Conservation (phyloP, 179 eudicot species). For the Heliamphora pulchella region DNA sequence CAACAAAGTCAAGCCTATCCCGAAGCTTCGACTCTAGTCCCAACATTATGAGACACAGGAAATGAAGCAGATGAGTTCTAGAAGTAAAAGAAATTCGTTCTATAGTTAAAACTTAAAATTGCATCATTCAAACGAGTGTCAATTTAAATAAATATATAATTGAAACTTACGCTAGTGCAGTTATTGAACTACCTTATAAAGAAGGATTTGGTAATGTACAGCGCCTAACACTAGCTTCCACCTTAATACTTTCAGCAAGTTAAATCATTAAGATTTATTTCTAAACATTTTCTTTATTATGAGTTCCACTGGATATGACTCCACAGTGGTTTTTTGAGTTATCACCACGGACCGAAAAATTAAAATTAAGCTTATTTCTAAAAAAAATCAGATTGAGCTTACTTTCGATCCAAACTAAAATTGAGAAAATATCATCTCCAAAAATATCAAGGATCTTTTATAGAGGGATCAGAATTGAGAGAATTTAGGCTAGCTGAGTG, state of each 20-base stretch:
- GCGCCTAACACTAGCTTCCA: neutral
- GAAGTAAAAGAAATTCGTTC: conserved; percentile 17
- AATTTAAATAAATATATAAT: neutral
- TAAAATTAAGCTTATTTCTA: no score
- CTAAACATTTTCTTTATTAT: neutral
- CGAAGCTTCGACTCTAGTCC: conserved; percentile 18
- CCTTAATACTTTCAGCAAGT: neutral
- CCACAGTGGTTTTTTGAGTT: neutral
- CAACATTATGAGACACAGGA: conserved; percentile 17
- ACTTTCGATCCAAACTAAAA: neutral
- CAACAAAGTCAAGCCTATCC: conserved; percentile 23
- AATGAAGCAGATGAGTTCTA: conserved; percentile 20
- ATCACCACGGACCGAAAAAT: neutral
- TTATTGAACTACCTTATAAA: neutral
- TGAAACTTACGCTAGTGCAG: neutral
- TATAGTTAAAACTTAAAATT: conserved; percentile 8
- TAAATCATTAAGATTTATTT: neutral
- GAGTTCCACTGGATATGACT: neutral
- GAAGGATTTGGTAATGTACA: neutral
- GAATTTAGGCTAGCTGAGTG: no score
- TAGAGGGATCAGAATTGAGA: no score
- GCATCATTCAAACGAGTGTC: conserved; percentile 5
- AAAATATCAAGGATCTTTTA: neutral
- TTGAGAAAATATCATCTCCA: neutral
- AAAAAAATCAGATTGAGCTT: neutral